Conservation (phyloP, 2,329 filamentous ascomycete species). For the Neonectria hederae region DNA sequence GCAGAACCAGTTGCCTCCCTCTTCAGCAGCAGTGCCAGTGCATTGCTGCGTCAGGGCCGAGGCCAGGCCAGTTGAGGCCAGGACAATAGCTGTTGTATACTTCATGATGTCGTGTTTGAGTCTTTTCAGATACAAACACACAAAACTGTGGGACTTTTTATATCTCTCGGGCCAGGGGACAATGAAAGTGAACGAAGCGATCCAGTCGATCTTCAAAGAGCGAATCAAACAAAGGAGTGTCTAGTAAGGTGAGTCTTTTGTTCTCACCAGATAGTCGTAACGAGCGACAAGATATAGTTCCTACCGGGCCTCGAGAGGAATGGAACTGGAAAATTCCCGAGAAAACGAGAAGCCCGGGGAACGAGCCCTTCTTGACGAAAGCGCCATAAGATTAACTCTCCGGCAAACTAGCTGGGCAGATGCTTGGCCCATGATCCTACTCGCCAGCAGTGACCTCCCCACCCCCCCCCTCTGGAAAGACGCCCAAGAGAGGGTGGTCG, state of each 20-base stretch:
- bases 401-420: conserved; percentile 17
- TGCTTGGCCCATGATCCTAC: conserved; percentile 15
- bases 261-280: conserved; percentile 2
- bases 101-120: conserved; percentile 44
- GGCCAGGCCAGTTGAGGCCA: conserved; percentile 44
- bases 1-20: conserved; percentile 73
- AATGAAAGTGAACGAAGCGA: conserved; percentile 24
- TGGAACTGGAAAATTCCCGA: conserved; percentile 12
- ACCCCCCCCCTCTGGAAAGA: conserved; percentile 10
- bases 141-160: neutral
- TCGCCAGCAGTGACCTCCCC: neutral
- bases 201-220: conserved; percentile 28
- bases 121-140: neutral
- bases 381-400: conserved; percentile 31
- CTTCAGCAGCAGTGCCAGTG: conserved; percentile 46
- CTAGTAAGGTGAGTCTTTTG: neutral
- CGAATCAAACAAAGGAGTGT: conserved; percentile 36
- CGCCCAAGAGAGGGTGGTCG: conserved; percentile 11
- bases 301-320: conserved; percentile 30
- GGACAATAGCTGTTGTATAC: conserved; percentile 38
- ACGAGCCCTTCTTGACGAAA: neutral
- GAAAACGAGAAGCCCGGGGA: neutral
- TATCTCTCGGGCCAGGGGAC: conserved; percentile 2
- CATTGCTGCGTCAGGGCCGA: conserved; percentile 49
- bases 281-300: conserved; percentile 27